Percentiles rank a stretch among this genome's conserved stretches.
These are phyloP conservation scores for Helotiales sp. DNA, from an alignment of 2,329 filamentous ascomycete genomes.

Conservation along the genomic window DNA sequence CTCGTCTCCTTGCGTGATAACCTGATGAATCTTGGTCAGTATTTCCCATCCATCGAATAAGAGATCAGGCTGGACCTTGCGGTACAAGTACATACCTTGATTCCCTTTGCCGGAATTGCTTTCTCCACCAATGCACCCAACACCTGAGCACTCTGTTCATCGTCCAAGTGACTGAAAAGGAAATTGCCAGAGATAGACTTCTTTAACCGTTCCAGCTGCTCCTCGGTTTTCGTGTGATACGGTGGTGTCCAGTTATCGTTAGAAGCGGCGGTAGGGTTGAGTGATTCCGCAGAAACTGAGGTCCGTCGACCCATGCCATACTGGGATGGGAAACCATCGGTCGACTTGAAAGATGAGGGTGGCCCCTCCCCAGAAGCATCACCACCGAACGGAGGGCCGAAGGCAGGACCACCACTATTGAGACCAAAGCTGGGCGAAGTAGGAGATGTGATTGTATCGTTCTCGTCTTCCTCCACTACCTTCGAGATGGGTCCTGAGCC, in stretches of 20 bases:
- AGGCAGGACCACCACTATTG: slow-evolving; percentile 37
- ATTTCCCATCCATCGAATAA: not conserved
- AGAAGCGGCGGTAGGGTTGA: slow-evolving; percentile 82
- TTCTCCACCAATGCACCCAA: slow-evolving; percentile 92
- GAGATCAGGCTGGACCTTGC: not conserved
- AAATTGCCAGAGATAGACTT: slow-evolving; percentile 87
- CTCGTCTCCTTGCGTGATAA: slow-evolving; percentile 92
- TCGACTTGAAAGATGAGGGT: slow-evolving; percentile 40
- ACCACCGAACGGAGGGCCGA: slow-evolving; percentile 41
- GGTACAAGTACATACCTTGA: slow-evolving; percentile 51
- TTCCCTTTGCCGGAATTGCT: slow-evolving; percentile 86
- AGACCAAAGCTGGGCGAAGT: slow-evolving; percentile 61
- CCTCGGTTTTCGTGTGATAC: slow-evolving; percentile 75
- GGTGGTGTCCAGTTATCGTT: slow-evolving; percentile 92
- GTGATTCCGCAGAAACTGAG: slow-evolving; percentile 93
- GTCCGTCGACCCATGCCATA: slow-evolving; percentile 93
- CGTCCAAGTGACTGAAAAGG: slow-evolving; percentile 89
- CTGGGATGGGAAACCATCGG: slow-evolving; percentile 78
- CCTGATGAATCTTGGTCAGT: slow-evolving; percentile 48
- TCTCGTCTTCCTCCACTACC: slow-evolving; percentile 57
- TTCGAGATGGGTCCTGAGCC: slow-evolving; percentile 59
- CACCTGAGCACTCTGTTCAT: slow-evolving; percentile 86
- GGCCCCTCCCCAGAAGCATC: slow-evolving; percentile 49
- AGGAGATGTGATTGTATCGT: slow-evolving; percentile 75
- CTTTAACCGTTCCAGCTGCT: slow-evolving; percentile 79